phyloP scores from a whole-genome alignment of 2,329 filamentous ascomycete genomes.

The Aspergillus hortae region DNA sequence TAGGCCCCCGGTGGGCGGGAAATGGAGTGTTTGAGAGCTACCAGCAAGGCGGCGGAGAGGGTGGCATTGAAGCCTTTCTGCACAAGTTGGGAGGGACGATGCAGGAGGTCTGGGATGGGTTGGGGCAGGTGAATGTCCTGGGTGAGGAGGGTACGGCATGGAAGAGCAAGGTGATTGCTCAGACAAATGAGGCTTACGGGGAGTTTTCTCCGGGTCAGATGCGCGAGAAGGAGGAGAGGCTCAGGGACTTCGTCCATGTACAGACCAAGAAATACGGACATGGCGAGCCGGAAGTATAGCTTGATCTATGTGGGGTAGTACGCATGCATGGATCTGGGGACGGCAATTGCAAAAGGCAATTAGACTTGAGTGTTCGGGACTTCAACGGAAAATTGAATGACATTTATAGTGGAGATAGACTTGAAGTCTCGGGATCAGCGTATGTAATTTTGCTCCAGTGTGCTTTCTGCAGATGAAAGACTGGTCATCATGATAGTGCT shows the following conservation, averaged over 20 bases:
- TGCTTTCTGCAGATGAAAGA: not conserved
- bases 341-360: not conserved
- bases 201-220: conserved; percentile 15
- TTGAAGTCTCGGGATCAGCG: too few relatives aligned
- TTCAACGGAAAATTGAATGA: too few relatives aligned
- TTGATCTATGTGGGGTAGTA: not conserved
- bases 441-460: not conserved
- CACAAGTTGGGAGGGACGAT: conserved; percentile 56
- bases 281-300: not conserved
- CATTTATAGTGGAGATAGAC: too few relatives aligned
- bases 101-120: conserved; percentile 52
- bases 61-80: conserved; percentile 52
- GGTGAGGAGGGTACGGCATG: conserved; percentile 41
- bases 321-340: not conserved
- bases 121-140: conserved; percentile 34
- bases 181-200: conserved; percentile 49
- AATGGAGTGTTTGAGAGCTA: conserved; percentile 58
- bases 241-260: conserved; percentile 22
- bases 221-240: conserved; percentile 23
- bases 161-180: conserved; percentile 45
- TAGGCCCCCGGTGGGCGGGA: conserved; percentile 55
- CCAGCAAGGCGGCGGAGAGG: conserved; percentile 55
- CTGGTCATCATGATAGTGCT: not conserved
- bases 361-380: not conserved
- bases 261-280: conserved; percentile 18